Evolutionary conservation across 1,284 basidiomycete species (phyloP).

Genomic region (Papiliotrema laurentii): DNA sequence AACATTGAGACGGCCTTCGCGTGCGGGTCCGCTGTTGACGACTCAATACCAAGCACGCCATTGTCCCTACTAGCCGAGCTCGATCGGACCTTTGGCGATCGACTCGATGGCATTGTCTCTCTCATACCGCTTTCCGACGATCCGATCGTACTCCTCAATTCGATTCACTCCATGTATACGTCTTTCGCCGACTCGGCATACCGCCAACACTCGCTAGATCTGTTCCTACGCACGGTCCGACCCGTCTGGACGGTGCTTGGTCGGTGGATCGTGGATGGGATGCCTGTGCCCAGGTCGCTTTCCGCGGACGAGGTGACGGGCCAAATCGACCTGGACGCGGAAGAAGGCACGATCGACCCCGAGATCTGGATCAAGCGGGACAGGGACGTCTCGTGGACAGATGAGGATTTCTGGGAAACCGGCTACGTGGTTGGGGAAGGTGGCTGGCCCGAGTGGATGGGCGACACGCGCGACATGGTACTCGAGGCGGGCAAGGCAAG

Average conservation of each 20-base stretch:
- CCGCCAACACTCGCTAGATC: slow-evolving; percentile 51
- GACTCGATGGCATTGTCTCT: slow-evolving; percentile 51
- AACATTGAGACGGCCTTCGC: slow-evolving; percentile 59
- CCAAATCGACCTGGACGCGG: slow-evolving; percentile 11
- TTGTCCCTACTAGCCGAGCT: slow-evolving; percentile 60
- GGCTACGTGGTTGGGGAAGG: slow-evolving; percentile 60
- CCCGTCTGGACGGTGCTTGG: slow-evolving; percentile 70
- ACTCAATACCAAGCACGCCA: slow-evolving; percentile 48
- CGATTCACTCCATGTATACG: slow-evolving; percentile 51
- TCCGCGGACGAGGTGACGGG: slow-evolving; percentile 15
- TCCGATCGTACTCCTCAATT: slow-evolving; percentile 60
- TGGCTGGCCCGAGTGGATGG: slow-evolving; percentile 38
- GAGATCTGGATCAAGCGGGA: slow-evolving; percentile 77
- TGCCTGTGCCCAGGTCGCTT: slow-evolving; percentile 50
- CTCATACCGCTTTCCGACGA: slow-evolving; percentile 53
- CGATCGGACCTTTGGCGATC: slow-evolving; percentile 43
- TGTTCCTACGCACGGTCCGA: slow-evolving; percentile 62
- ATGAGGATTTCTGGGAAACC: slow-evolving; percentile 72
- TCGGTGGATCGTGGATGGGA: slow-evolving; percentile 68
- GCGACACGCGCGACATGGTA: slow-evolving; percentile 53
- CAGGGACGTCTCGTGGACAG: slow-evolving; percentile 59
- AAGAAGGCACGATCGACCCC: slow-evolving; percentile 55
- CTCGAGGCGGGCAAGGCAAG: slow-evolving; percentile 72
- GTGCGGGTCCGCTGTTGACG: background rate
- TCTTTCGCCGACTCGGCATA: slow-evolving; percentile 45